A percentile compares a stretch with the other conserved stretches of the same genome.
phyloP scores from a whole-genome alignment of 345 rosid genomes.

The Psidium guajava region DNA sequence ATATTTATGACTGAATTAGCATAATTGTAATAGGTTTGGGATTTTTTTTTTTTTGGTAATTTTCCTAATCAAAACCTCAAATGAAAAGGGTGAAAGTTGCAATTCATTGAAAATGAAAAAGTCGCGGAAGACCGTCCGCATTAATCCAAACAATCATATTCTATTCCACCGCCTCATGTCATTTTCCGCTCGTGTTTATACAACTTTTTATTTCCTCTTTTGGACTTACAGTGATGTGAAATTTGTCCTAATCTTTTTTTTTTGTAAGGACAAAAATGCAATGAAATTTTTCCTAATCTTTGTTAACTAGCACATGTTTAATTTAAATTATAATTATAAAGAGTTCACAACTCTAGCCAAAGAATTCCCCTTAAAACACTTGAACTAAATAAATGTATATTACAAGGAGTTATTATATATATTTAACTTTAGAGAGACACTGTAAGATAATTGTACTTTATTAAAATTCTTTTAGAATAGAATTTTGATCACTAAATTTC shows the following conservation, averaged over 20 bases:
- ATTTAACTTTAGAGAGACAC: background rate
- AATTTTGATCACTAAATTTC: background rate
- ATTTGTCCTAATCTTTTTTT: background rate
- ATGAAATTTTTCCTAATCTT: background rate
- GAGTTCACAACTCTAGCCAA: background rate
- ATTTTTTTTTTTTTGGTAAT: too few species aligned
- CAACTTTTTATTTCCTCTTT: background rate
- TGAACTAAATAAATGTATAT: background rate
- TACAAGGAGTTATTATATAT: background rate
- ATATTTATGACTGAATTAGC: too few species aligned
- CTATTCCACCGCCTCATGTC: background rate
- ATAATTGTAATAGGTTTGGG: too few species aligned
- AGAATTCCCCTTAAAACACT: conserved; percentile 5
- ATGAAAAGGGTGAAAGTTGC: background rate
- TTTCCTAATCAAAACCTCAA: too few species aligned
- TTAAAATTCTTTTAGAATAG: background rate
- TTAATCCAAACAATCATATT: background rate
- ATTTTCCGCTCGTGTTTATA: background rate
- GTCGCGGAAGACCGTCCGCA: background rate
- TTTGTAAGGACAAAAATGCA: too few species aligned
- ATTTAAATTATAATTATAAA: background rate
- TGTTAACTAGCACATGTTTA: background rate
- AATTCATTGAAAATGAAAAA: background rate
- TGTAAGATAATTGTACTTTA: background rate
- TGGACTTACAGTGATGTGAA: background rate